Percentiles rank a stretch among this genome's conserved stretches.
Evolutionary conservation across 208 protist genomes (phyloP).

Genomic region (Trypanosomatidae sp.): DNA sequence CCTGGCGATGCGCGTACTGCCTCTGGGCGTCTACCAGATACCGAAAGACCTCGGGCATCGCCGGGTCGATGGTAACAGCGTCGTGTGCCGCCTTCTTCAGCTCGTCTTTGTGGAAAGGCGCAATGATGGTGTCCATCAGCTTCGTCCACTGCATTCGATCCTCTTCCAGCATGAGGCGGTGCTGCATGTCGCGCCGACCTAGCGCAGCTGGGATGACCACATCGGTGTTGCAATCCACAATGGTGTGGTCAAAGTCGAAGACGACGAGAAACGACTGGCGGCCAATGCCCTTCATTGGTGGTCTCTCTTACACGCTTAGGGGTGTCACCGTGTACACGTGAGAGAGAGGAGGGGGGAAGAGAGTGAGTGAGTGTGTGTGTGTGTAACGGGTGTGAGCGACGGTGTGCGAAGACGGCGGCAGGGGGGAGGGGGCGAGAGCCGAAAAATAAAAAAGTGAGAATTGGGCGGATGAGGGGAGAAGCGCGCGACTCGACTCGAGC

Average conservation of each 20-base stretch:
- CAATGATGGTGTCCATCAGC: constrained; percentile 69
- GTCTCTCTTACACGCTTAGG: neutral
- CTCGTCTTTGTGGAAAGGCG: constrained; percentile 55
- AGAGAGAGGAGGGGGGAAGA: neutral
- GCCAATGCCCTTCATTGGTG: constrained; percentile 38
- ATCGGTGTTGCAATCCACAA: constrained; percentile 89
- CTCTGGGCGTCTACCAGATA: constrained; percentile 46
- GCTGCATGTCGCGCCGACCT: constrained; percentile 39
- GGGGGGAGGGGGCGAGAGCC: neutral
- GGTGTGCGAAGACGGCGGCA: neutral
- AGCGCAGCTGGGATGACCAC: constrained; percentile 64
- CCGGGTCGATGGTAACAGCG: constrained; percentile 49
- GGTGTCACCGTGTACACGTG: neutral
- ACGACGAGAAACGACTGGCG: constrained; percentile 86
- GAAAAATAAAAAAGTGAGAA: too few relatives aligned
- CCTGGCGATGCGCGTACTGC: constrained; percentile 9
- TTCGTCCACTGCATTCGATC: constrained; percentile 75
- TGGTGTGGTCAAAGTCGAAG: constrained; percentile 92
- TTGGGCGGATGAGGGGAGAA: too few relatives aligned
- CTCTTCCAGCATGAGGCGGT: constrained; percentile 26
- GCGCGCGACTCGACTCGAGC: too few relatives aligned
- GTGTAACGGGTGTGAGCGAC: neutral
- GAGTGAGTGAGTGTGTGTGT: too few relatives aligned
- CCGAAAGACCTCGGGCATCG: constrained; percentile 71
- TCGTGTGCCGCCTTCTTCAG: constrained; percentile 48